Evolutionary conservation across 345 rosid species (phyloP), one percentile per base, ranked within the genome.

Genomic region (Citrus sp.): DNA sequence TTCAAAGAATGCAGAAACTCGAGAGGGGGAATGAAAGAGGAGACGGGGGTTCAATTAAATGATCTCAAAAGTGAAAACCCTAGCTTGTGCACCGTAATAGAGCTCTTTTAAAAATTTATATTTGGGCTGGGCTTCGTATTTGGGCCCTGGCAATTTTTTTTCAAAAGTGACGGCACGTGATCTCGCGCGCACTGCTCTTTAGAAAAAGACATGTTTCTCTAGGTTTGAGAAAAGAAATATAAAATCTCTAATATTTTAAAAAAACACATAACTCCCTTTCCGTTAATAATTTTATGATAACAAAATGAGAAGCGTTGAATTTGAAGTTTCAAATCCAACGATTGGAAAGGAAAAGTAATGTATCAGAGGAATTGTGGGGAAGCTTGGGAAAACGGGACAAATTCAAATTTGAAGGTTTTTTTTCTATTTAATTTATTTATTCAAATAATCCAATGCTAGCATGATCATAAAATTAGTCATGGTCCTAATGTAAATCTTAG

Each of bases 51-150:
- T 24, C 14, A 68, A 19, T 58, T 73, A 32, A 74, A 72, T 76
- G 42, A 40, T 12, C 40, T 51, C 18, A 67, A 75, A 85, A 80
- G 82, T 38, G 8, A 71, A 75, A 85, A 80, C 85, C 82, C 85
- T 85, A 82, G 67, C 34, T 75, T 1, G 75, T 38, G 27, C 7
- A 69, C 73, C 35, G 34, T 42, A 65, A 32, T 19, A 19, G 34
- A 7, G 64, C 46, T 25, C 75, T 30, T 22, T 3, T 0, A 38
- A n/a, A 28, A 14, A 7, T 8, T 9, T 13, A 1, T 68, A 21
- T 1, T 9, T 54, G 19, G 32, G 34, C 19, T 58, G 51, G 16
- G 25, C n/a, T 58, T 49, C n/a, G 0, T 0, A 22, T 35, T 59
- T 60, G 56, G 67, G 77, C 67, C 67, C 27, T 16, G 25, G 9